Conservation (phyloP, 192 early-diverging fungal genomes). For the Backusella mclennaniae region DNA sequence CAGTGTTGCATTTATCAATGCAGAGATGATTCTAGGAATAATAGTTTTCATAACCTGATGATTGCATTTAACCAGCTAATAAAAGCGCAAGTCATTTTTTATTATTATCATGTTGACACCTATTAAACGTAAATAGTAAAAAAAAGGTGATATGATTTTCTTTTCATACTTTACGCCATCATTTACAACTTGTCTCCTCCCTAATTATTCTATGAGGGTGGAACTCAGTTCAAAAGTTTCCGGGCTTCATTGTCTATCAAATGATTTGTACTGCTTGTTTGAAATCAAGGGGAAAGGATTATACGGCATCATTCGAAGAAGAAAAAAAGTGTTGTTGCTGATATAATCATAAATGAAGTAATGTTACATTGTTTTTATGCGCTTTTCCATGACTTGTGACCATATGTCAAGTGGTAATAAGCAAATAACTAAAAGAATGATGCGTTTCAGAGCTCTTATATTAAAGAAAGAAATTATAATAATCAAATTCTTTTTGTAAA, state of each 20-base stretch:
- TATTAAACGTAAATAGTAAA: too few species aligned
- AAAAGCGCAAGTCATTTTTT: background rate
- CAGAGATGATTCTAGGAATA: background rate
- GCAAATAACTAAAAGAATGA: too few species aligned
- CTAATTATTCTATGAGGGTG: background rate
- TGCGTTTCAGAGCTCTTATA: too few species aligned
- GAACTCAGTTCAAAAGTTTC: background rate
- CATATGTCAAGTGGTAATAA: too few species aligned
- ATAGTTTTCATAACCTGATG: background rate
- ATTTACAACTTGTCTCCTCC: background rate
- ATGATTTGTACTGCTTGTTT: background rate
- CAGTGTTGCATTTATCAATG: background rate
- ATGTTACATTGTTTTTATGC: too few species aligned
- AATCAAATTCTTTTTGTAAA: too few species aligned
- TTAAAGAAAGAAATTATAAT: too few species aligned
- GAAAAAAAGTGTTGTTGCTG: too few species aligned
- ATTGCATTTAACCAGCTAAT: background rate
- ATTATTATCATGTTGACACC: background rate
- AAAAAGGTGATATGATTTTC: background rate
- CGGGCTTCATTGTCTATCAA: background rate
- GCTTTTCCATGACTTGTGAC: too few species aligned
- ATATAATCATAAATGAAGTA: background rate
- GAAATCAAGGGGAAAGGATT: background rate
- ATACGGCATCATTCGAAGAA: too few species aligned
- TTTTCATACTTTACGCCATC: background rate